These are phyloP conservation scores for Venturia effusa DNA, from an alignment of 2,329 filamentous ascomycete genomes.

Conservation along the genomic window DNA sequence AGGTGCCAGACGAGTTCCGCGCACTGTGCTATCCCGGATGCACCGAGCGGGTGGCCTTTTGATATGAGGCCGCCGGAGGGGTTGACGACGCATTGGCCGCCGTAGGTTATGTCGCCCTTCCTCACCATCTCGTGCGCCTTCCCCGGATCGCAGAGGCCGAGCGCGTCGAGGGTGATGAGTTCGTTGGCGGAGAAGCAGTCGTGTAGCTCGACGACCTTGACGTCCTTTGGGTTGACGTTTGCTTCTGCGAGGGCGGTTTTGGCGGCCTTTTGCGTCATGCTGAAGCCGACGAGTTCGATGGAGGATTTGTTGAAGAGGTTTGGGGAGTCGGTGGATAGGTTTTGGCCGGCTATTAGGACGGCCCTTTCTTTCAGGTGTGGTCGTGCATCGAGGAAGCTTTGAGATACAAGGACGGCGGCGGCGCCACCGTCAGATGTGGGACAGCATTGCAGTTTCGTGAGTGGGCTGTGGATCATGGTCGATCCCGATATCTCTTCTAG, in stretches of 20 bases:
- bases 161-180: slow-evolving; percentile 78
- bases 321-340: slow-evolving; percentile 73
- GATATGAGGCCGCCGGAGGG: slow-evolving; percentile 90
- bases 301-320: slow-evolving; percentile 66
- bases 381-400: slow-evolving; percentile 74
- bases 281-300: slow-evolving; percentile 83
- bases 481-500: slow-evolving; percentile 68
- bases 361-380: slow-evolving; percentile 75
- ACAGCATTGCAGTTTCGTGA: slow-evolving; percentile 98
- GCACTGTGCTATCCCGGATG: slow-evolving; percentile 90
- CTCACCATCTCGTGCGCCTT: slow-evolving; percentile 90
- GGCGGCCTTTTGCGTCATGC: slow-evolving; percentile 68
- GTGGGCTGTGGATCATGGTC: slow-evolving; percentile 69
- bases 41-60: slow-evolving; percentile 90
- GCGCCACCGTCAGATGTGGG: slow-evolving; percentile 90
- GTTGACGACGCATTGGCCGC: slow-evolving; percentile 72
- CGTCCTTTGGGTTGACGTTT: slow-evolving; percentile 51
- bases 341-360: slow-evolving; percentile 81
- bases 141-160: slow-evolving; percentile 66
- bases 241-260: slow-evolving; percentile 64
- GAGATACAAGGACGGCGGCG: slow-evolving; percentile 78
- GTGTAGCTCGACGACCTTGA: slow-evolving; percentile 83
- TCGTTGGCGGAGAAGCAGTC: slow-evolving; percentile 97
- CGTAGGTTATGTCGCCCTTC: slow-evolving; percentile 82
- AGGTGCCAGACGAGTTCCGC: slow-evolving; percentile 93